Percentiles rank a stretch among this genome's conserved stretches.
Conservation (phyloP, 108 stramenopile species). For the Nitzschia sp. region DNA sequence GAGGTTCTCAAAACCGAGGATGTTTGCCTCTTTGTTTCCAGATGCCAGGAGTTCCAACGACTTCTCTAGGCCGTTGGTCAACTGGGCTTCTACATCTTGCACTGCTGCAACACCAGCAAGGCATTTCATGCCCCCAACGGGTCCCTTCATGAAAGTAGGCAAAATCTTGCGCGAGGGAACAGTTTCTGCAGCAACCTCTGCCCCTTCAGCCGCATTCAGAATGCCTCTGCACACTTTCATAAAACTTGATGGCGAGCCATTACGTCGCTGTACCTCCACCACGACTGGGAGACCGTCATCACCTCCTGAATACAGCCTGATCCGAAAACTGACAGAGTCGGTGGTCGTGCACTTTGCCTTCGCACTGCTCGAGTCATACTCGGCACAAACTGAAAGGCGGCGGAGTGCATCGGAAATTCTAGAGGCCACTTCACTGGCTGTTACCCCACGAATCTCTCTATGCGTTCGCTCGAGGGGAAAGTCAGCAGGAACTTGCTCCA, state of each 20-base stretch:
- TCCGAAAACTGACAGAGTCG: constrained; percentile 66
- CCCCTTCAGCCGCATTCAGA: constrained; percentile 67
- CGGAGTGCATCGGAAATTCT: constrained; percentile 62
- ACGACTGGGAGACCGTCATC: constrained; percentile 48
- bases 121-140: constrained; percentile 58
- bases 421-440: constrained; percentile 45
- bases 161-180: constrained; percentile 20
- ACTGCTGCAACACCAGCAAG: constrained; percentile 24
- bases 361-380: constrained; percentile 45
- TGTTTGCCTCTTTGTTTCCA: constrained; percentile 45
- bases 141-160: constrained; percentile 22
- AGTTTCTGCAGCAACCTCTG: constrained; percentile 9
- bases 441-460: constrained; percentile 43
- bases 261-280: constrained; percentile 70
- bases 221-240: constrained; percentile 66
- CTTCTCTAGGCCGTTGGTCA: constrained; percentile 35
- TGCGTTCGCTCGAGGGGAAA: constrained; percentile 55
- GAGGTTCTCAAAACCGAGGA: constrained; percentile 70
- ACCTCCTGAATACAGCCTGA: constrained; percentile 60
- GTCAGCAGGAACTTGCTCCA: constrained; percentile 39
- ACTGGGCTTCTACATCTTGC: constrained; percentile 22
- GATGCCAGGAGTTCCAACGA: constrained; percentile 52
- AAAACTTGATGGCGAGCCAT: constrained; percentile 59
- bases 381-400: constrained; percentile 57
- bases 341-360: constrained; percentile 68